These are phyloP conservation scores for Podosphaera xanthii DNA, from an alignment of 2,329 filamentous ascomycete species.

Conservation along the genomic window DNA sequence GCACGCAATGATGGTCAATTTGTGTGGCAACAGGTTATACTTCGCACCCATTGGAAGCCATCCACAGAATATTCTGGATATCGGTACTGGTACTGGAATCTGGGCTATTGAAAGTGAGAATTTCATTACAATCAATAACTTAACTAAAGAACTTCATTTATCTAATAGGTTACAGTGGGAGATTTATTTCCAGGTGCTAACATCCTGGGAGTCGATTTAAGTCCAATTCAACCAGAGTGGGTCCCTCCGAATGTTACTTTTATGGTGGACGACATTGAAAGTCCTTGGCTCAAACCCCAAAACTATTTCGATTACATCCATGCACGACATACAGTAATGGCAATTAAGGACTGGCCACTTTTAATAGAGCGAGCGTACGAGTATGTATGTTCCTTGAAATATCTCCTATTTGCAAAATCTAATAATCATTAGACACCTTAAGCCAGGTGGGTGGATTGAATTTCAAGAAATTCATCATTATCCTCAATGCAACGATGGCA, in stretches of 20 bases:
- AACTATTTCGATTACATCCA: slow-evolving; percentile 39
- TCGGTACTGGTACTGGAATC: slow-evolving; percentile 34
- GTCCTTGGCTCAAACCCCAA: slow-evolving; percentile 25
- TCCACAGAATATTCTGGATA: slow-evolving; percentile 29
- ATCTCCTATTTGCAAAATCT: slow-evolving; percentile 1
- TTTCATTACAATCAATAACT: background rate
- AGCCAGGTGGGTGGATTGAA: slow-evolving; percentile 31
- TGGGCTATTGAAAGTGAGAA: slow-evolving; percentile 31
- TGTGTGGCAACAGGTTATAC: slow-evolving; percentile 18
- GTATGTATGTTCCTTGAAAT: slow-evolving; percentile 16
- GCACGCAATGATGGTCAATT: slow-evolving; percentile 13
- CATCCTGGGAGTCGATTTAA: slow-evolving; percentile 32
- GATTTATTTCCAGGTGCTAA: slow-evolving; percentile 23
- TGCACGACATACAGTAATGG: slow-evolving; percentile 31
- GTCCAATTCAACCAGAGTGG: slow-evolving; percentile 32
- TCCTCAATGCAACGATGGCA: slow-evolving; percentile 22
- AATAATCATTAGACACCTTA: slow-evolving; percentile 21
- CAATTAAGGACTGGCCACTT: slow-evolving; percentile 30
- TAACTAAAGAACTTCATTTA: background rate
- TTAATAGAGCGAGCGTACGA: slow-evolving; percentile 24
- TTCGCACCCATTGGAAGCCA: slow-evolving; percentile 27
- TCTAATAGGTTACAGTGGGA: slow-evolving; percentile 23
- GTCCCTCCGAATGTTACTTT: slow-evolving; percentile 40
- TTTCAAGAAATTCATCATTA: slow-evolving; percentile 29
- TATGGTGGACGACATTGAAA: slow-evolving; percentile 40